A percentile compares a stretch with the other conserved stretches of the same genome.
Conservation (phyloP, 2,329 filamentous ascomycete genomes). For the Sporothrix phasma region DNA sequence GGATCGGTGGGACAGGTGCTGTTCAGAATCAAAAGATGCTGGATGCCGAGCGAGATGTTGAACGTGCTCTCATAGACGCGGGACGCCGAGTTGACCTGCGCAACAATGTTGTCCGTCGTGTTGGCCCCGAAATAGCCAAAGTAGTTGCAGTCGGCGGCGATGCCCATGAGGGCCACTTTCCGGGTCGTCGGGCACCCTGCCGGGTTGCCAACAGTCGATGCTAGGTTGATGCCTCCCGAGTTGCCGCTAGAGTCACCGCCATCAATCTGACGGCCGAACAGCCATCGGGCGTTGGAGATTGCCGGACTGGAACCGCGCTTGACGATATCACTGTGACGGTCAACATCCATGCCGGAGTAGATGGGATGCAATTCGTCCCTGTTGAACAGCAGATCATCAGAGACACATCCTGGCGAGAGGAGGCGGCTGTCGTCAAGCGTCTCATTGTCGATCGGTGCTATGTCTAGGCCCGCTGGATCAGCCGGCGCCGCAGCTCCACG, state of each 20-base stretch:
- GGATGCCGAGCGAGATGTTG: slow-evolving; percentile 86
- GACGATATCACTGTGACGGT: slow-evolving; percentile 25
- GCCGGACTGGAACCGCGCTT: slow-evolving; percentile 36
- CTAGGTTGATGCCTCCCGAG: slow-evolving; percentile 69
- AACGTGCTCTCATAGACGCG: slow-evolving; percentile 82
- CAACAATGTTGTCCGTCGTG: slow-evolving; percentile 68
- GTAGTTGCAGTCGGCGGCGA: slow-evolving; percentile 90
- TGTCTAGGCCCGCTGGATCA: slow-evolving; percentile 21
- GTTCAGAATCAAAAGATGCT: slow-evolving; percentile 72
- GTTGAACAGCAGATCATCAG: slow-evolving; percentile 76
- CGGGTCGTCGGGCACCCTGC: slow-evolving; percentile 81
- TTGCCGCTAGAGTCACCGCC: slow-evolving; percentile 53
- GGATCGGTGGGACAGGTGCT: slow-evolving; percentile 58
- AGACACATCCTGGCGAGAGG: slow-evolving; percentile 46
- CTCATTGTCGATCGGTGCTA: slow-evolving; percentile 25
- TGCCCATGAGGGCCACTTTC: slow-evolving; percentile 81
- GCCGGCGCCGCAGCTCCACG: slow-evolving; percentile 53
- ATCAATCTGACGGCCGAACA: slow-evolving; percentile 70
- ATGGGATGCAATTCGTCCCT: slow-evolving; percentile 60
- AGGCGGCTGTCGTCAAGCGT: slow-evolving; percentile 12
- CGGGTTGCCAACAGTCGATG: slow-evolving; percentile 67
- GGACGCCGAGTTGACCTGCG: slow-evolving; percentile 76
- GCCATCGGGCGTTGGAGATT: slow-evolving; percentile 28
- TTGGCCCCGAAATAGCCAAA: slow-evolving; percentile 57
- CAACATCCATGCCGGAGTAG: slow-evolving; percentile 41